Conservation (phyloP, 495 filamentous ascomycete species). For the Xylona heveae region DNA sequence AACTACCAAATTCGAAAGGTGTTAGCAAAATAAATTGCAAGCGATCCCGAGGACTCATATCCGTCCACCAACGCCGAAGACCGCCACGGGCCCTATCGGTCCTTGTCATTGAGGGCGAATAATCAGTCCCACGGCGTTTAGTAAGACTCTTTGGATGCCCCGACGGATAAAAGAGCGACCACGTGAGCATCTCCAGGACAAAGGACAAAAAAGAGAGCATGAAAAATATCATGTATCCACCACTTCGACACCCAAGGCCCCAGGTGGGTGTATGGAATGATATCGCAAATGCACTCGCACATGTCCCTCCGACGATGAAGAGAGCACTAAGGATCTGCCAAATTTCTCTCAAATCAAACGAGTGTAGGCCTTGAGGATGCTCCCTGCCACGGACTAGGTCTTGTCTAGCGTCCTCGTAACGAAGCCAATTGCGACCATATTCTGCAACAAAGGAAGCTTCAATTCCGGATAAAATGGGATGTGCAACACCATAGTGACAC, state of each 20-base stretch:
- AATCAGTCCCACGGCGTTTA: too few relatives aligned
- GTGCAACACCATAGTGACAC: conserved; percentile 17
- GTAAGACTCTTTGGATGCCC: too few relatives aligned
- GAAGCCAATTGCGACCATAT: conserved; percentile 18
- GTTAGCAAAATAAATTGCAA: too few relatives aligned
- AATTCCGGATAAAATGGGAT: conserved; percentile 21
- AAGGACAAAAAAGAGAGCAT: conserved; percentile 13
- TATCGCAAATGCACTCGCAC: conserved; percentile 20
- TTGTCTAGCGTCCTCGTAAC: conserved; percentile 13
- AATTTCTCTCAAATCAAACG: conserved; percentile 22
- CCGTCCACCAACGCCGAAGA: too few relatives aligned
- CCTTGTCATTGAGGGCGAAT: too few relatives aligned
- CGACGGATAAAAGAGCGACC: too few relatives aligned
- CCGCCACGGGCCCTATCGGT: too few relatives aligned
- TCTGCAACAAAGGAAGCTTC: conserved; percentile 18
- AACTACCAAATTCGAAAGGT: conserved; percentile 1
- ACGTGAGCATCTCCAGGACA: conserved; percentile 18
- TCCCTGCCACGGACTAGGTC: conserved; percentile 15
- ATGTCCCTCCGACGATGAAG: conserved; percentile 13
- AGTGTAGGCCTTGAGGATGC: conserved; percentile 13
- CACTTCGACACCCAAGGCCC: conserved; percentile 27
- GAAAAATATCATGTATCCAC: conserved; percentile 23
- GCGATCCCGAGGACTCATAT: too few relatives aligned
- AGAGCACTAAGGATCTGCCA: conserved; percentile 19
- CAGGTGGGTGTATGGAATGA: conserved; percentile 23